A percentile compares a stretch with the other conserved stretches of the same genome.
phyloP scores from a whole-genome alignment of 306 rosid genomes.

The Gastrolobium bilobum region DNA sequence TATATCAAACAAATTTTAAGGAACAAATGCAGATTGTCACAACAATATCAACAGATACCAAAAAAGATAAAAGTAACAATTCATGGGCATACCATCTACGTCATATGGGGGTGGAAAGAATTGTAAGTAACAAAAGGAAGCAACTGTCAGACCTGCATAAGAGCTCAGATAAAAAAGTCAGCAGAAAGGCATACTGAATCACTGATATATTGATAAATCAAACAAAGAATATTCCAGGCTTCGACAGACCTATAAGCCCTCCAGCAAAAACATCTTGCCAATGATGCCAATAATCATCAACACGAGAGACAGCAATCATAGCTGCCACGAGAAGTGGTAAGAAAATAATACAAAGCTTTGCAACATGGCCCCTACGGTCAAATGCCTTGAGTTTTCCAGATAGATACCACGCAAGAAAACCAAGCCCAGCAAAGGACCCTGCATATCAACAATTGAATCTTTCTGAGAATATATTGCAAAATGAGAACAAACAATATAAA shows the following conservation, averaged over 20 bases:
- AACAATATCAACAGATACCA: background rate
- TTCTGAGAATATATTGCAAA: slow-evolving; percentile 5
- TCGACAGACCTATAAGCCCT: slow-evolving; percentile 67
- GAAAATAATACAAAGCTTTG: slow-evolving; percentile 73
- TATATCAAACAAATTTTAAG: too few species aligned
- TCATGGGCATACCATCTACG: slow-evolving; percentile 62
- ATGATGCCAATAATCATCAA: slow-evolving; percentile 94
- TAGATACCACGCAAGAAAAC: slow-evolving; percentile 75
- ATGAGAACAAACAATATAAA: slow-evolving; percentile 23
- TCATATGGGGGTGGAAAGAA: slow-evolving; percentile 87
- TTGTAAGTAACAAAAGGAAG: slow-evolving; percentile 91
- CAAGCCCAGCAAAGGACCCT: slow-evolving; percentile 92
- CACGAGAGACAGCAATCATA: slow-evolving; percentile 78
- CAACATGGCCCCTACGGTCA: slow-evolving; percentile 78
- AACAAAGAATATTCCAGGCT: slow-evolving; percentile 12
- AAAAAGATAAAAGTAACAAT: background rate
- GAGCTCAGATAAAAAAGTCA: slow-evolving; percentile 40
- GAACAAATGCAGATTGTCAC: slow-evolving; percentile 5
- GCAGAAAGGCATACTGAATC: background rate
- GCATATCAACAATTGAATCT: slow-evolving; percentile 48
- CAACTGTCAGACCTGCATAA: slow-evolving; percentile 68
- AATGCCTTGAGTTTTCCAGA: slow-evolving; percentile 77
- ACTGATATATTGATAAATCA: background rate
- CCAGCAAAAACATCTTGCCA: slow-evolving; percentile 87
- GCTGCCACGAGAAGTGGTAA: slow-evolving; percentile 74